A percentile compares a stretch with the other conserved stretches of the same genome.
These are phyloP conservation scores for Eucalyptus cloeziana DNA, from an alignment of 345 rosid species.

Conservation along the genomic window DNA sequence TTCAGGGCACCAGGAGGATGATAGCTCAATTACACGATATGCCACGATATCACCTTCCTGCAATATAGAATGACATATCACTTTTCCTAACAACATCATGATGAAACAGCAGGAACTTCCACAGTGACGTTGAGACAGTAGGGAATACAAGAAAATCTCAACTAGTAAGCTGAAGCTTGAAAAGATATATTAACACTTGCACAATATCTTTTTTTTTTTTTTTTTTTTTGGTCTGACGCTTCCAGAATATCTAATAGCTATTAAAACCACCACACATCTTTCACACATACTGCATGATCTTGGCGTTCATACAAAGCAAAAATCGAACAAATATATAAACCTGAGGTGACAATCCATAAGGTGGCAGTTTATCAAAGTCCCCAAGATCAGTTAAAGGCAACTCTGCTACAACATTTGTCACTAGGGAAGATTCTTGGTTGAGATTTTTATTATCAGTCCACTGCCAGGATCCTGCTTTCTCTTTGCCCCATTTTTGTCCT, in stretches of 20 bases:
- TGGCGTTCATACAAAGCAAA: not conserved
- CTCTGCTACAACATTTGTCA: conserved; percentile 18
- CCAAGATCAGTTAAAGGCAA: not conserved
- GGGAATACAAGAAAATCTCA: not conserved
- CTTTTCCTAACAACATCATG: not conserved
- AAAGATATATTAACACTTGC: not conserved
- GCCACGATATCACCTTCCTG: conserved; percentile 92
- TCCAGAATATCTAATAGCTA: not conserved
- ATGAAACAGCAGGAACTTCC: not conserved
- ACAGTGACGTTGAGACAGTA: not conserved
- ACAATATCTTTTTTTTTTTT: not conserved
- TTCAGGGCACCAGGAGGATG: conserved; percentile 93
- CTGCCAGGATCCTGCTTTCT: conserved; percentile 37
- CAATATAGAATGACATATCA: not conserved
- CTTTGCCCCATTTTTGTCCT: conserved; percentile 91
- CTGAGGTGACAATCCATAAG: not conserved
- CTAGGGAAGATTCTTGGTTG: conserved; percentile 22
- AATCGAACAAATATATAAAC: not conserved
- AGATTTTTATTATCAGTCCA: conserved; percentile 21
- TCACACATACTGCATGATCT: not conserved
- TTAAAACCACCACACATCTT: not conserved
- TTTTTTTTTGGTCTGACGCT: not conserved
- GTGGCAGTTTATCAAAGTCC: not conserved
- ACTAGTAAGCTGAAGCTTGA: not conserved
- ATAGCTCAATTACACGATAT: conserved; percentile 75